Conservation (phyloP, 805 yeast species). For the Yamadazyma sp. region DNA sequence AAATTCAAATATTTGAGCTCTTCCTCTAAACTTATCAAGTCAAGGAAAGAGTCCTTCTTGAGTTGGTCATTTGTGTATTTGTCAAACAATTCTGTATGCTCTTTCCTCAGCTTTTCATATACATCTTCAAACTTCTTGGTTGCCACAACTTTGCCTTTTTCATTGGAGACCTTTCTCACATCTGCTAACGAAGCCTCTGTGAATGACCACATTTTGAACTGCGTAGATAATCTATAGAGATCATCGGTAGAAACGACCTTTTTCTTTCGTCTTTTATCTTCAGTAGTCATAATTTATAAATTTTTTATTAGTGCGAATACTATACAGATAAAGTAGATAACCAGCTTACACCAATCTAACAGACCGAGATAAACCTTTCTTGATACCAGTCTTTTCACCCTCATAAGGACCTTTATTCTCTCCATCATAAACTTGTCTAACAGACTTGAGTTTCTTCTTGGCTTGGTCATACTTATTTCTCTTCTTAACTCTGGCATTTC, state of each 20-base stretch:
- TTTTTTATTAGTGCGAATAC: constrained; percentile 6
- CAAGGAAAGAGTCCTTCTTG: constrained; percentile 34
- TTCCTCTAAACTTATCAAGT: constrained; percentile 61
- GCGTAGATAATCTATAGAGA: constrained; percentile 82
- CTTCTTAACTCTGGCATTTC: constrained; percentile 97
- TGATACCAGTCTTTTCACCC: constrained; percentile 97
- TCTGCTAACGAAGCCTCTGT: constrained; percentile 55
- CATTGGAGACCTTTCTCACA: constrained; percentile 51
- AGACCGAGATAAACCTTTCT: constrained; percentile 87
- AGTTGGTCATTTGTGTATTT: constrained; percentile 22
- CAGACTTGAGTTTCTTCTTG: constrained; percentile 86
- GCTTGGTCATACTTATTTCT: constrained; percentile 95
- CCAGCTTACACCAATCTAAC: constrained; percentile 48
- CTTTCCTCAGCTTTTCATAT: constrained; percentile 17
- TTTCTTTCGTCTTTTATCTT: neutral
- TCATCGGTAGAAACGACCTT: constrained; percentile 72
- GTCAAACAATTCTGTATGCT: constrained; percentile 31
- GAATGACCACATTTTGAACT: constrained; percentile 84
- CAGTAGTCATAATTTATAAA: constrained; percentile 1
- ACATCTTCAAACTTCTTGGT: constrained; percentile 28
- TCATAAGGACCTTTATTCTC: constrained; percentile 69
- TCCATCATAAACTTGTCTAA: constrained; percentile 84
- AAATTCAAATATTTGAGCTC: constrained; percentile 66
- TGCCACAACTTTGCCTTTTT: constrained; percentile 48
- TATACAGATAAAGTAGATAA: neutral